A percentile compares a stretch with the other conserved stretches of the same genome.
phyloP scores from a whole-genome alignment of 139 green algal species.

The Deuterostichococcus epilithicus region DNA sequence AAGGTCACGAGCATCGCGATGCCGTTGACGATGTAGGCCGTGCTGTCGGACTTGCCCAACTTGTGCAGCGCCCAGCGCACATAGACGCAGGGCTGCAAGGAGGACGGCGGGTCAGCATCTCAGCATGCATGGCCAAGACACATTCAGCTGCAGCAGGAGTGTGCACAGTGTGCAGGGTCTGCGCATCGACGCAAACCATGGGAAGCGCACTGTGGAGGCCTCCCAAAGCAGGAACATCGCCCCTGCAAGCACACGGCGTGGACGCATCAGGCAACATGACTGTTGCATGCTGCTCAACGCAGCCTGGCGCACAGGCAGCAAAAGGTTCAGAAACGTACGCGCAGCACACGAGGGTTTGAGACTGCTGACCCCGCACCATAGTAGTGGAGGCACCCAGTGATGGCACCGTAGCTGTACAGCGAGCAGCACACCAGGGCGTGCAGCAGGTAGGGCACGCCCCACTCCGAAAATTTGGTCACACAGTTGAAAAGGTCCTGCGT shows the following conservation, averaged over 20 bases:
- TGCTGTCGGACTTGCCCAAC: conserved; percentile 16
- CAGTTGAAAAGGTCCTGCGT: conserved; percentile 1
- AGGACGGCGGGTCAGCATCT: not conserved
- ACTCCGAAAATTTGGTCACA: not conserved
- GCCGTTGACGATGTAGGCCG: conserved; percentile 34
- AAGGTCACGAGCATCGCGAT: conserved; percentile 34
- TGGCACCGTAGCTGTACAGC: conserved; percentile 27
- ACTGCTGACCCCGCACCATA: conserved; percentile 10
- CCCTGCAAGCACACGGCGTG: conserved; percentile 10
- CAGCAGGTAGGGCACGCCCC: conserved; percentile 34
- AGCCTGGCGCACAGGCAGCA: too few relatives aligned
- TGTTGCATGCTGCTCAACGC: too few relatives aligned
- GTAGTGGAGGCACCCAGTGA: conserved; percentile 23
- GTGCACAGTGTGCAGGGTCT: too few relatives aligned
- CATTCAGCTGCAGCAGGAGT: too few relatives aligned
- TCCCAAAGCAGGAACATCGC: conserved; percentile 49
- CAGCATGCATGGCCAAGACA: too few relatives aligned
- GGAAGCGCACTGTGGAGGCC: conserved; percentile 17
- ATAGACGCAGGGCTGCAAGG: conserved; percentile 2
- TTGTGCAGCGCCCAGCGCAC: conserved; percentile 40
- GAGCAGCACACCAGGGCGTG: conserved; percentile 31
- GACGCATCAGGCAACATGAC: not conserved
- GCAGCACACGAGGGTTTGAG: not conserved
- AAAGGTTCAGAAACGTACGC: too few relatives aligned
- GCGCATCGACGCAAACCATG: too few relatives aligned